phyloP scores from a whole-genome alignment of 1,139 yeast genomes.

The Pneumocystis murina region DNA sequence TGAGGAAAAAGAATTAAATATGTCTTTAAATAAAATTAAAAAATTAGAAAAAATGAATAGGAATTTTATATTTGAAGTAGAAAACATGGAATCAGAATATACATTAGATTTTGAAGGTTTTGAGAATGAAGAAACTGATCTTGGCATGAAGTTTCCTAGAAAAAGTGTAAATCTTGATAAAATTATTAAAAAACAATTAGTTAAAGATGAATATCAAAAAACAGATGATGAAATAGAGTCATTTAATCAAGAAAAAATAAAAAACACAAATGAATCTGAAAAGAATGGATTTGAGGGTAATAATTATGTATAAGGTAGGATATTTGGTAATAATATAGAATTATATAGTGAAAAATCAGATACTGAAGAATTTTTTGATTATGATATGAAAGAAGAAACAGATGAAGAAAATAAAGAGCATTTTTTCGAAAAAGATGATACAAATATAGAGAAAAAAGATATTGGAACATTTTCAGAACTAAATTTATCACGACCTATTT shows the following conservation, averaged over 20 bases:
- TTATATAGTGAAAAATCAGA: constrained; percentile 30
- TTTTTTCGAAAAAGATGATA: constrained; percentile 24
- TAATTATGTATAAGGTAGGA: not conserved
- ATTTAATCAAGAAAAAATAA: not conserved
- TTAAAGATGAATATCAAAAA: constrained; percentile 31
- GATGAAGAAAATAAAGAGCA: constrained; percentile 27
- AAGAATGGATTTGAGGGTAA: not conserved
- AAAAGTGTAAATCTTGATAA: constrained; percentile 62
- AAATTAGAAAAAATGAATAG: constrained; percentile 27
- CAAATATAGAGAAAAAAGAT: constrained; percentile 17
- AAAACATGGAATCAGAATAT: constrained; percentile 47
- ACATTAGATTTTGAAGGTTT: constrained; percentile 37
- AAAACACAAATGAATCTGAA: not conserved
- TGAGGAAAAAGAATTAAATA: constrained; percentile 22
- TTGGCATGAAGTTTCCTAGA: constrained; percentile 24
- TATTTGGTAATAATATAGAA: not conserved
- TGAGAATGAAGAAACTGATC: constrained; percentile 72
- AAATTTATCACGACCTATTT: constrained; percentile 75
- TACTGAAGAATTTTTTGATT: constrained; percentile 11
- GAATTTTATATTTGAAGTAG: constrained; percentile 59
- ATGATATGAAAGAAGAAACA: constrained; percentile 26
- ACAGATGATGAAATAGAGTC: not conserved
- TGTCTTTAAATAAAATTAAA: not conserved
- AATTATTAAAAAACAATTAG: constrained; percentile 52
- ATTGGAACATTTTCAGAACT: constrained; percentile 54